A percentile compares a stretch with the other conserved stretches of the same genome.
phyloP scores from a whole-genome alignment of 2,329 filamentous ascomycete genomes.

The Proliferodiscus dingleyae region DNA sequence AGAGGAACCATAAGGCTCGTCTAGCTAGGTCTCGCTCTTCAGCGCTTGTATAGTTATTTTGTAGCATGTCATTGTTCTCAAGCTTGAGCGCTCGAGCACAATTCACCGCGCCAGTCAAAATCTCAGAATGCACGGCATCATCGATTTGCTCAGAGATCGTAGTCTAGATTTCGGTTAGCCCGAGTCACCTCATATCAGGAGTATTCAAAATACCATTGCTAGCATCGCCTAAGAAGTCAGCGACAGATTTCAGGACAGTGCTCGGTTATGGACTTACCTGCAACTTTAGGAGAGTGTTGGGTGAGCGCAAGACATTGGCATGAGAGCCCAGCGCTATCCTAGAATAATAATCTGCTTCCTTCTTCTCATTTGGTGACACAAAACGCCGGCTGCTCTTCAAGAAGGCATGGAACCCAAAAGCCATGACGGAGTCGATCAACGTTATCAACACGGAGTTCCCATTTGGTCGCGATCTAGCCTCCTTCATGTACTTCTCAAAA shows the following conservation, averaged over 20 bases:
- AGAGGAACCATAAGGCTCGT: constrained; percentile 4
- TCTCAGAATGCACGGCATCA: constrained; percentile 1
- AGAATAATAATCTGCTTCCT: constrained; percentile 2
- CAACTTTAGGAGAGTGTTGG: constrained; percentile 4
- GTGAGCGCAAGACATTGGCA: constrained; percentile 1
- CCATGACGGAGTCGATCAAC: constrained; percentile 7
- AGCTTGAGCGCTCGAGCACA: constrained; percentile 5
- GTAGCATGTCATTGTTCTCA: constrained; percentile 2
- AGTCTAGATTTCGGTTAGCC: constrained; percentile 2
- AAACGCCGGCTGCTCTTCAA: constrained; percentile 1
- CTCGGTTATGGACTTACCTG: background rate
- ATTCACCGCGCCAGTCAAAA: constrained; percentile 1
- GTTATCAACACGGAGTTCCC: constrained; percentile 4
- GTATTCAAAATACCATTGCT: constrained; percentile 3
- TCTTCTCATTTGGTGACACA: constrained; percentile 1
- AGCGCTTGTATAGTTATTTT: background rate
- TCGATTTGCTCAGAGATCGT: constrained; percentile 5
- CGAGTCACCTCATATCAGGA: background rate
- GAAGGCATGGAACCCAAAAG: constrained; percentile 5
- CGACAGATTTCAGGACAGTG: background rate
- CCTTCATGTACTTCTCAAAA: background rate
- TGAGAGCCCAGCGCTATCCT: constrained; percentile 2
- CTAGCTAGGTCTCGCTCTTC: constrained; percentile 6
- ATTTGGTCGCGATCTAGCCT: background rate
- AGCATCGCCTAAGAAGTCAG: constrained; percentile 6